A percentile compares a stretch with the other conserved stretches of the same genome.
Evolutionary conservation across 306 rosid species (phyloP).

Genomic region (Cicer cuneatum): DNA sequence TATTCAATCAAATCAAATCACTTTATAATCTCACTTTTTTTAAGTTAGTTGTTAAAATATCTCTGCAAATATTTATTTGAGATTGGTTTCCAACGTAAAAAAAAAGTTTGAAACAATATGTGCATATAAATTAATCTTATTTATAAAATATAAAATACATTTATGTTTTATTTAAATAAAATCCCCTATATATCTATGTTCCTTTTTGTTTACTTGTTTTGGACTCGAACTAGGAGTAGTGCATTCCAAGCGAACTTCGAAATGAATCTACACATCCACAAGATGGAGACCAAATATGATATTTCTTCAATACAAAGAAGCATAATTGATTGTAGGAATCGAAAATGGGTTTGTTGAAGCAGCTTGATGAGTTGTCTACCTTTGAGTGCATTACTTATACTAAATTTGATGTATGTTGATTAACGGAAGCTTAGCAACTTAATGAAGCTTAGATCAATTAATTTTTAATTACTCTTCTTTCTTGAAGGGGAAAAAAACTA

Average conservation of each 20-base stretch:
- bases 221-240: constrained; percentile 73
- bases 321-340: constrained; percentile 62
- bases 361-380: constrained; percentile 41
- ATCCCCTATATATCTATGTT: neutral
- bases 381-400: constrained; percentile 27
- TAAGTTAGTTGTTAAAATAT: too few relatives aligned
- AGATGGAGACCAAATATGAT: constrained; percentile 47
- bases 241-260: constrained; percentile 57
- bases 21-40: too few relatives aligned
- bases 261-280: constrained; percentile 49
- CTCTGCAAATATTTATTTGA: too few relatives aligned
- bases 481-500: neutral
- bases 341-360: constrained; percentile 51
- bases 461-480: neutral
- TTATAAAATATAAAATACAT: neutral
- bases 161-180: neutral
- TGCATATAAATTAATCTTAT: too few relatives aligned
- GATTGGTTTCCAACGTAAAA: too few relatives aligned
- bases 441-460: constrained; percentile 25
- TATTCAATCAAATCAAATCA: too few relatives aligned
- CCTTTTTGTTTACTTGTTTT: constrained; percentile 65
- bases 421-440: constrained; percentile 38
- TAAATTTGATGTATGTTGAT: constrained; percentile 45
- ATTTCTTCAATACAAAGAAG: constrained; percentile 68
- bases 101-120: too few relatives aligned